Evolutionary conservation across 2,329 filamentous ascomycete genomes (phyloP).

Genomic region (Neopestalotiopsis sp.): DNA sequence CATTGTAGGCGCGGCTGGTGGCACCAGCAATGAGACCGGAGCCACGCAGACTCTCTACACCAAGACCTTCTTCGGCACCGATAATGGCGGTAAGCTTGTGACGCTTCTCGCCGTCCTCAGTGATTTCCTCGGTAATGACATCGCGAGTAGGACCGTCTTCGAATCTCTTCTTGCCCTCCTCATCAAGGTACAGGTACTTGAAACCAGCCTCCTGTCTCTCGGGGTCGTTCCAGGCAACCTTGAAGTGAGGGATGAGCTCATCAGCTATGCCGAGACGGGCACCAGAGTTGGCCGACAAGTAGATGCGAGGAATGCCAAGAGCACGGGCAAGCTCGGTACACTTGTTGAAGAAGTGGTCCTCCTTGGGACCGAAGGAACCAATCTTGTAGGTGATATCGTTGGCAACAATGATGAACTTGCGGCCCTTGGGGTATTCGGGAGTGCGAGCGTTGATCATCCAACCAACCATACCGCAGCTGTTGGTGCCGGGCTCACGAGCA

Average conservation of each 20-base stretch:
- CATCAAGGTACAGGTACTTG: conserved; percentile 94
- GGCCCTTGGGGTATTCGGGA: conserved; percentile 90
- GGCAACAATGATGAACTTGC: conserved; percentile 94
- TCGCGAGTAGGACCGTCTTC: conserved; percentile 76
- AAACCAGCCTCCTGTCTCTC: conserved; percentile 85
- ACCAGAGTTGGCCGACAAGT: conserved; percentile 98
- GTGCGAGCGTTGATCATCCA: conserved; percentile 96
- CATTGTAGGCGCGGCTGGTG: conserved; percentile 95
- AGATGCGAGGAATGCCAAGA: conserved; percentile 94
- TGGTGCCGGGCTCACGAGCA: conserved; percentile 91
- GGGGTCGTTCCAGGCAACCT: conserved; percentile 92
- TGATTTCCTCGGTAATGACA: conserved; percentile 87
- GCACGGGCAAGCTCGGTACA: conserved; percentile 95
- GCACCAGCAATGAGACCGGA: conserved; percentile 98
- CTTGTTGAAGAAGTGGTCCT: conserved; percentile 99
- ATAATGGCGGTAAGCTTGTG: conserved; percentile 95
- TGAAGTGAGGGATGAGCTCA: conserved; percentile 96
- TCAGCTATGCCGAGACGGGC: conserved; percentile 96
- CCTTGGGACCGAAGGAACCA: conserved; percentile 93
- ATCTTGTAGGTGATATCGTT: conserved; percentile 99
- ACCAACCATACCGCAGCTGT: conserved; percentile 97
- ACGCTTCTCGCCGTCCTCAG: conserved; percentile 85
- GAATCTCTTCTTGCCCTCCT: conserved; percentile 85
- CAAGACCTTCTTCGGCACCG: conserved; percentile 92
- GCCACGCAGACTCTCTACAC: conserved; percentile 95